These are phyloP conservation scores for Salix udensis DNA, from an alignment of 345 rosid genomes.

Conservation along the genomic window DNA sequence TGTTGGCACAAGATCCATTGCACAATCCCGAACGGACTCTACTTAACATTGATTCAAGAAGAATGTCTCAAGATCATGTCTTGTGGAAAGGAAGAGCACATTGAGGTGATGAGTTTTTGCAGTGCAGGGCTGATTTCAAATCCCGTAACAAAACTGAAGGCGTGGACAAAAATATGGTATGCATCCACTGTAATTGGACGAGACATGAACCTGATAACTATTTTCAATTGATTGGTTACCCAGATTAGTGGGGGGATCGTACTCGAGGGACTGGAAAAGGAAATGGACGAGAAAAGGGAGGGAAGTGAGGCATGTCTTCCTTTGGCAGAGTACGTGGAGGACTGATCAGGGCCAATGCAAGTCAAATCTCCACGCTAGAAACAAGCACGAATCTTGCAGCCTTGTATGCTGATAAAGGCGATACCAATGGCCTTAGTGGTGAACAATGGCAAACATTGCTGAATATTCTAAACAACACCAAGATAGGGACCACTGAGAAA, in stretches of 20 bases:
- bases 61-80: neutral
- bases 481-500: neutral
- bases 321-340: too few relatives aligned
- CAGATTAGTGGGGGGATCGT: conserved; percentile 4
- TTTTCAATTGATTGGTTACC: conserved; percentile 1
- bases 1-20: neutral
- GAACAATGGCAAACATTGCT: neutral
- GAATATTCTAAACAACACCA: neutral
- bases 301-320: neutral
- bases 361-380: neutral
- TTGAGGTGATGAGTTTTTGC: neutral
- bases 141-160: neutral
- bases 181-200: neutral
- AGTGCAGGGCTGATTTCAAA: neutral
- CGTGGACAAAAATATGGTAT: neutral
- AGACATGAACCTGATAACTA: neutral
- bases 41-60: neutral
- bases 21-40: neutral
- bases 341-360: neutral
- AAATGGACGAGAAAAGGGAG: neutral
- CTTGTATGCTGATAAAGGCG: too few relatives aligned
- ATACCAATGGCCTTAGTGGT: neutral
- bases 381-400: too few relatives aligned
- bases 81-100: neutral
- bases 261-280: neutral